These are phyloP conservation scores for Auriculariales sp. DNA, from an alignment of 768 basidiomycete species.

Conservation along the genomic window DNA sequence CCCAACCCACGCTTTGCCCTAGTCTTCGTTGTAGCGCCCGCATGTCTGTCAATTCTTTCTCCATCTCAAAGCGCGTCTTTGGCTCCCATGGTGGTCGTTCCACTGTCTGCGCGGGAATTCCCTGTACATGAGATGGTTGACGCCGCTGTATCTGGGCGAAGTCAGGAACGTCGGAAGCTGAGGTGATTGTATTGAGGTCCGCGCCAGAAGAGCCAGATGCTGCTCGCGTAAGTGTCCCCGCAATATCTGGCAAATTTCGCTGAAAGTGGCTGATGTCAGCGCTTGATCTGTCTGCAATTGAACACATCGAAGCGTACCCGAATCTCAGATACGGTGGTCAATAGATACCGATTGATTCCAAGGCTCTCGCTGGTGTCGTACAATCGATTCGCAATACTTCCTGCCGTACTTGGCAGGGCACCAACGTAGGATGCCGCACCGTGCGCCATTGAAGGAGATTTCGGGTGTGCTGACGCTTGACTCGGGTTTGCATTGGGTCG, in stretches of 20 bases:
- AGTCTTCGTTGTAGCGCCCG: constrained; percentile 45
- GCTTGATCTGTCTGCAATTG: constrained; percentile 6
- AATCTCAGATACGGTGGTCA: constrained; percentile 66
- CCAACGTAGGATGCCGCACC: no score
- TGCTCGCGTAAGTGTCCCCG: constrained; percentile 48
- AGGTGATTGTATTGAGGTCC: constrained; percentile 8
- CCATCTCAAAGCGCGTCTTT: constrained; percentile 52
- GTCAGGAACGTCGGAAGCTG: constrained; percentile 54
- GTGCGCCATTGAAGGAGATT: no score
- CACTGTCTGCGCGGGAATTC: constrained; percentile 17
- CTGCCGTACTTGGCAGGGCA: constrained; percentile 44
- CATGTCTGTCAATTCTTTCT: constrained; percentile 42
- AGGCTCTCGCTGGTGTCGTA: constrained; percentile 64
- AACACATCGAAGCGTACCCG: constrained; percentile 33
- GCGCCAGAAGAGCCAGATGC: constrained; percentile 20
- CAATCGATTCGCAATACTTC: constrained; percentile 56
- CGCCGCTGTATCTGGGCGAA: constrained; percentile 9
- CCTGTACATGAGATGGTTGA: not conserved
- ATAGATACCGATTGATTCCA: constrained; percentile 72
- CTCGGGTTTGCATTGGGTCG: no score
- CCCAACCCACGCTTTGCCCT: constrained; percentile 58
- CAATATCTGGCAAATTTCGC: constrained; percentile 80
- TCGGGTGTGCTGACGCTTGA: no score
- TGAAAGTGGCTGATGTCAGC: constrained; percentile 15
- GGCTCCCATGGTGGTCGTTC: constrained; percentile 61